Evolutionary conservation across 2,329 filamentous ascomycete species (phyloP), one percentile per base, ranked within the genome.

Genomic region (Talaromyces sp.): DNA sequence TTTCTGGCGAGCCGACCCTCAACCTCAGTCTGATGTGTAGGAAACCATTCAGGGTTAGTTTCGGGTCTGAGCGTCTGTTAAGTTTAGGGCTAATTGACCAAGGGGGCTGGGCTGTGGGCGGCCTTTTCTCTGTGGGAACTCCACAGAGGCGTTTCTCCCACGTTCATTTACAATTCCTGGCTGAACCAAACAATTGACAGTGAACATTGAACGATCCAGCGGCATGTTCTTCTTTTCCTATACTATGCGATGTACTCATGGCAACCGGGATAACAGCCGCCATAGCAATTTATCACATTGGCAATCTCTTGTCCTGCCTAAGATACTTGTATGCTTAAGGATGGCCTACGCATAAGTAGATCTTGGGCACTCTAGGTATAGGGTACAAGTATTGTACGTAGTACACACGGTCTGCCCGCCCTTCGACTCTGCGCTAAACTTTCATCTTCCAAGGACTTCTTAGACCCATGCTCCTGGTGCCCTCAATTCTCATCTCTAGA

Each of bases 11-110:
- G 46, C 48, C 16, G 33, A n/a, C 11, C 8, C 50, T 35, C 33
- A n/a, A 60, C 31, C 18, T 48, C 37, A 16, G 33, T 40, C 21
- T 52, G 58, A 60, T 60, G 33, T 52, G 58, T 50, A 39, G 18
- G 5, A 37, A 59, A 28, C 28, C 31, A 12, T 21, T 6, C 2
- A 25, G 28, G 14, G 9, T 54, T 54, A 54, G 31, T 54, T 31
- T 35, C 54, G 55, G 31, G 61, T 63, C 61, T 55, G 56, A 63
- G 61, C 61, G 56, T 35, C 39, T 46, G 37, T 31, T 57, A 50
- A 18, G 21, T 46, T 54, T 54, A 62, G 61, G 61, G 44, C 61
- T 56, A 40, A 46, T 8, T 50, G 5, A 44, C 25, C 8, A n/a
- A 16, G 50, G 50, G 50, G 50, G 50, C 50, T 37, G 50, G 31